Base-by-base conservation (phyloP, 1,284 basidiomycete species). In the Athelia psychrophila region DNA sequence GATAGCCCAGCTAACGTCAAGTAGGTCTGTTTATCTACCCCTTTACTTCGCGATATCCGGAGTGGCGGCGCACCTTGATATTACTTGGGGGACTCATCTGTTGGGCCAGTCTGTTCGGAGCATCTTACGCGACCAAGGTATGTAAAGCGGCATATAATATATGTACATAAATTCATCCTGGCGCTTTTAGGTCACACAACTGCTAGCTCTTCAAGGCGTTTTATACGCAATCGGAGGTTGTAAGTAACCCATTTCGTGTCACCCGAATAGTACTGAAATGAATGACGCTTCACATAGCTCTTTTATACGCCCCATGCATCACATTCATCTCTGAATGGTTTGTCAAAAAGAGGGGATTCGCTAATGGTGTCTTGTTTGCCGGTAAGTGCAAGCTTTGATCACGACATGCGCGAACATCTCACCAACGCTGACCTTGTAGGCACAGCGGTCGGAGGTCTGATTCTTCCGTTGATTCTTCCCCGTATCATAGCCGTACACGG, bases 241-340 rank as follows among this genome's bases (percentile, higher is more conserved):
- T 73, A 58, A 54, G 66, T 57, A 23, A 4, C 16, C 18, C 20
- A n/a, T 16, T 3, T 18, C 20, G 40, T n/a, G 32, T 20, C 13
- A n/a, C n/a, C n/a, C n/a, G n/a, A n/a, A n/a, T n/a, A n/a, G n/a
- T n/a, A n/a, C n/a, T n/a, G n/a, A n/a, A n/a, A n/a, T n/a, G n/a
- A n/a, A n/a, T 13, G 13, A 30, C 27, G 27, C 27, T 30, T 18
- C 13, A 10, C 40, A 24, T 48, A 72, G 71, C 68, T 8, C 48
- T 76, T 18, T 50, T 74, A 1, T 74, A 71, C 54, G 58, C 63
- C 9, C 67, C 70, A 1, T 64, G 61, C 32, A 62, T 76, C 15
- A 66, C 64, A 16, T 73, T 66, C 55, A 58, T 77, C 51, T 65
- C 69, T 0, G 74, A 77, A 51, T 78, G 75, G 76, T 78, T 77